Evolutionary conservation across 139 green algal species (phyloP).

Genomic region (Yamagishiella unicocca): DNA sequence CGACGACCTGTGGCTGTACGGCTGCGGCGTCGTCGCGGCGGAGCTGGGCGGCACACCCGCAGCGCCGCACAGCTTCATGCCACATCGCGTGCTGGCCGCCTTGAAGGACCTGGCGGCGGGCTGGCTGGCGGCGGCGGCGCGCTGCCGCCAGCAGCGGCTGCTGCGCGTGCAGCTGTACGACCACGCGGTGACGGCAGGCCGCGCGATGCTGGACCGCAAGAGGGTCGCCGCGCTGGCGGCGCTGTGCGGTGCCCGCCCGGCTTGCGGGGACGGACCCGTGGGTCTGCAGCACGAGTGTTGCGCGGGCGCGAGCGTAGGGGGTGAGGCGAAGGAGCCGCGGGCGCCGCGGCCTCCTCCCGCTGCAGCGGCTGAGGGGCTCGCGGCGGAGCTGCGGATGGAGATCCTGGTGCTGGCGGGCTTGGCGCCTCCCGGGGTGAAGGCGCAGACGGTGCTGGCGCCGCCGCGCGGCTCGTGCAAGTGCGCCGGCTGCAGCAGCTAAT

Average conservation of each 20-base stretch:
- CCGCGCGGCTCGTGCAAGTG: not conserved
- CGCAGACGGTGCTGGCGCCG: not conserved
- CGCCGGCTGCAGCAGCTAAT: not conserved
- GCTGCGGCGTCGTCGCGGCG: slow-evolving; percentile 23
- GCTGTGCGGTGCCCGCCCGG: not conserved
- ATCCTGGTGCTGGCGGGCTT: slow-evolving; percentile 33
- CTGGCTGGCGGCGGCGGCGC: slow-evolving; percentile 39
- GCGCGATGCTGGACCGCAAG: slow-evolving; percentile 14
- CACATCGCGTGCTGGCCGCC: slow-evolving; percentile 18
- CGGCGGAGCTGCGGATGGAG: slow-evolving; percentile 19
- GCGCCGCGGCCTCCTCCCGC: not conserved
- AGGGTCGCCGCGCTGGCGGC: slow-evolving; percentile 19
- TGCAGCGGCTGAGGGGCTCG: not conserved
- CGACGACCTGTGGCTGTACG: slow-evolving; percentile 30
- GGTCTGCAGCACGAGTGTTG: not conserved
- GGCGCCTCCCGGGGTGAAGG: slow-evolving; percentile 21
- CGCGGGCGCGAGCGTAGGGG: not conserved
- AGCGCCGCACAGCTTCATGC: not conserved
- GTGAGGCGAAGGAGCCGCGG: not conserved
- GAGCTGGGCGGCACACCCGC: not conserved
- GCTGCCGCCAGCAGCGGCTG: slow-evolving; percentile 40
- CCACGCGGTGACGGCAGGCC: slow-evolving; percentile 26
- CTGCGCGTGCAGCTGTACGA: slow-evolving; percentile 36
- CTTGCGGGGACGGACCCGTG: not conserved
- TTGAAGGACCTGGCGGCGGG: slow-evolving; percentile 27